Conservation (phyloP, 176 grass and related monocot genomes). For the Aechmea fasciata region DNA sequence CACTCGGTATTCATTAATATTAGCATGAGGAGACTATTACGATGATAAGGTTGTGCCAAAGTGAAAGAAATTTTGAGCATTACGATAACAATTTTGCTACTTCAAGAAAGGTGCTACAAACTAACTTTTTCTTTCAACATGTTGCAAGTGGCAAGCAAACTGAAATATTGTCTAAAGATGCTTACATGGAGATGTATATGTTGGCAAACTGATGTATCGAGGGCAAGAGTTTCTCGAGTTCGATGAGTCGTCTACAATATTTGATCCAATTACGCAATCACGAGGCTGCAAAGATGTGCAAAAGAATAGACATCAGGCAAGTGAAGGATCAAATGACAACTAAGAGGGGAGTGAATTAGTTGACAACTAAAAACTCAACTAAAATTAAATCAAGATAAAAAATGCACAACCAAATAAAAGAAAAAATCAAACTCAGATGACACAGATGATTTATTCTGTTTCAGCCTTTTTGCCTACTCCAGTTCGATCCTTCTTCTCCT, state of each 20-base stretch:
- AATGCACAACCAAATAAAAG: too few relatives aligned
- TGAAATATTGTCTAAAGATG: not conserved
- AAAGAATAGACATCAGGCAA: not conserved
- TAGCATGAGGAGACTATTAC: not conserved
- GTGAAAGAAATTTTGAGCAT: not conserved
- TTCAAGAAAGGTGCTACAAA: not conserved
- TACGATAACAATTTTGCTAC: too few relatives aligned
- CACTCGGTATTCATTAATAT: not conserved
- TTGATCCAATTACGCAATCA: slow-evolving; percentile 49
- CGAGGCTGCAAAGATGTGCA: slow-evolving; percentile 39
- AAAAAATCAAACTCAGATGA: too few relatives aligned
- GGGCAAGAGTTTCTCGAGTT: slow-evolving; percentile 42
- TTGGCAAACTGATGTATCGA: slow-evolving; percentile 43
- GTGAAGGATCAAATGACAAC: too few relatives aligned
- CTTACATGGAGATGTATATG: slow-evolving; percentile 54
- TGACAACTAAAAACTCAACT: too few relatives aligned
- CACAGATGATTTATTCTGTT: too few relatives aligned
- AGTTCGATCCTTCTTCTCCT: too few relatives aligned
- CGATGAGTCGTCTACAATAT: not conserved
- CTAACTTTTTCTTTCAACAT: not conserved
- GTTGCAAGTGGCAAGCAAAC: not conserved
- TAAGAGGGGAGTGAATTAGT: too few relatives aligned
- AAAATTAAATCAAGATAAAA: too few relatives aligned
- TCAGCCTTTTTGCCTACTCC: too few relatives aligned
- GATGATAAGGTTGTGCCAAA: not conserved